Percentiles rank a stretch among this genome's conserved stretches.
Evolutionary conservation across 2,329 filamentous ascomycete genomes (phyloP).

Genomic region (Didymella lethalis): DNA sequence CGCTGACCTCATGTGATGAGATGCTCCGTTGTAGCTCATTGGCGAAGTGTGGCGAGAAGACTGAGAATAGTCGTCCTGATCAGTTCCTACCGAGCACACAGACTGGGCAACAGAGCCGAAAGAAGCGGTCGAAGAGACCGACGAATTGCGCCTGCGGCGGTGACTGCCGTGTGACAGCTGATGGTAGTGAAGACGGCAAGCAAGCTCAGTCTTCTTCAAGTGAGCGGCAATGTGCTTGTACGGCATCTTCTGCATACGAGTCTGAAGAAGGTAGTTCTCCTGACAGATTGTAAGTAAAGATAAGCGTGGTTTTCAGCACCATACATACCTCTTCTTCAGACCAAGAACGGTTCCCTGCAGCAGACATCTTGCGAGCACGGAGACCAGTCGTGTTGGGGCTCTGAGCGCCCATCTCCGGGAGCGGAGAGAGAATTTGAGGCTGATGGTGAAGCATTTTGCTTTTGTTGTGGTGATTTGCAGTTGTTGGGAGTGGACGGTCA

Average conservation of each 20-base stretch:
- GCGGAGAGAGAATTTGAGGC: conserved; percentile 50
- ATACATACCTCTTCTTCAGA: conserved; percentile 79
- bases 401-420: conserved; percentile 48
- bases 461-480: conserved; percentile 11
- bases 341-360: conserved; percentile 81
- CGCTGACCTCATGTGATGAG: conserved; percentile 44
- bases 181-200: conserved; percentile 86
- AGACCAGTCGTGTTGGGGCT: conserved; percentile 55
- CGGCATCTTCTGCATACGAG: conserved; percentile 85
- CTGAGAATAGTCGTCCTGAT: conserved; percentile 48
- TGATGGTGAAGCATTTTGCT: conserved; percentile 50
- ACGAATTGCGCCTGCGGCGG: conserved; percentile 78
- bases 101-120: conserved; percentile 48
- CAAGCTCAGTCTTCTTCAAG: conserved; percentile 86
- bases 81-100: conserved; percentile 50
- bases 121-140: conserved; percentile 66
- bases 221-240: conserved; percentile 90
- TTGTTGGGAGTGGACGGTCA: conserved; percentile 3
- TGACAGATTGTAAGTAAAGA: conserved; percentile 51
- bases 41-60: conserved; percentile 52
- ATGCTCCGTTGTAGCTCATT: conserved; percentile 54
- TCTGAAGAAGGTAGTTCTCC: conserved; percentile 86
- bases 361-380: conserved; percentile 74
- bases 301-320: background rate
- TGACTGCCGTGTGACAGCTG: conserved; percentile 84